A percentile compares a stretch with the other conserved stretches of the same genome.
Evolutionary conservation across 1,284 basidiomycete genomes (phyloP).

Genomic region (Uromyces viciae-fabae): DNA sequence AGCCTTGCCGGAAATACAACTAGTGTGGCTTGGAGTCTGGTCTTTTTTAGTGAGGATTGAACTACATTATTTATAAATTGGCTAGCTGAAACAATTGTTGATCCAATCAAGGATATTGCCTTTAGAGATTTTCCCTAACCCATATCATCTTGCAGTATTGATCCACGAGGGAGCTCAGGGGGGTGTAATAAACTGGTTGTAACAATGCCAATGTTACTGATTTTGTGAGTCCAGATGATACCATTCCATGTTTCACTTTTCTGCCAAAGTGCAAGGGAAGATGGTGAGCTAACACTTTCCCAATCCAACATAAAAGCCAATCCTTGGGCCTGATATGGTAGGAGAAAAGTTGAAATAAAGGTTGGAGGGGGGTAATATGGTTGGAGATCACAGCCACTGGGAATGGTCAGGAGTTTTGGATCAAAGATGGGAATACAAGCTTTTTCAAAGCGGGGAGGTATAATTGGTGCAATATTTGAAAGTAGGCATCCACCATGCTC

Average conservation of each 20-base stretch:
- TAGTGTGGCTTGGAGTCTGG: neutral
- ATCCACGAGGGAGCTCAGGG: neutral
- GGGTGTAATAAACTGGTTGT: neutral
- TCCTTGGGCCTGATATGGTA: slow-evolving; percentile 7
- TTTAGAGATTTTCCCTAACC: slow-evolving; percentile 55
- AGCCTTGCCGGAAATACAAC: slow-evolving; percentile 6
- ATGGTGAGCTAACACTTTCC: neutral
- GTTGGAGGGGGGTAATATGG: neutral
- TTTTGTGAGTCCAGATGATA: neutral
- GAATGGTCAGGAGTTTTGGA: neutral
- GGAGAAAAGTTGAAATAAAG: neutral
- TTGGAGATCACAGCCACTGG: neutral
- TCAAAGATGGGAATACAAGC: neutral
- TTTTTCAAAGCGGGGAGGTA: neutral
- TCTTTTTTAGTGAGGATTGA: no score
- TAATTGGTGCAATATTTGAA: neutral
- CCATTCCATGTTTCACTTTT: neutral
- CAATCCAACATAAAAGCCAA: slow-evolving; percentile 1
- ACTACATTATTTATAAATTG: neutral
- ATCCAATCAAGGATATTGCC: slow-evolving; percentile 54
- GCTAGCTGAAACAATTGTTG: neutral
- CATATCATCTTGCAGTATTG: slow-evolving; percentile 55
- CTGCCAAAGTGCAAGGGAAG: neutral
- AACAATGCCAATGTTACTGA: neutral
- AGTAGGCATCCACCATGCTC: slow-evolving; percentile 1